phyloP scores from a whole-genome alignment of 202 grass and related monocot genomes.

The Digitaria exilis region DNA sequence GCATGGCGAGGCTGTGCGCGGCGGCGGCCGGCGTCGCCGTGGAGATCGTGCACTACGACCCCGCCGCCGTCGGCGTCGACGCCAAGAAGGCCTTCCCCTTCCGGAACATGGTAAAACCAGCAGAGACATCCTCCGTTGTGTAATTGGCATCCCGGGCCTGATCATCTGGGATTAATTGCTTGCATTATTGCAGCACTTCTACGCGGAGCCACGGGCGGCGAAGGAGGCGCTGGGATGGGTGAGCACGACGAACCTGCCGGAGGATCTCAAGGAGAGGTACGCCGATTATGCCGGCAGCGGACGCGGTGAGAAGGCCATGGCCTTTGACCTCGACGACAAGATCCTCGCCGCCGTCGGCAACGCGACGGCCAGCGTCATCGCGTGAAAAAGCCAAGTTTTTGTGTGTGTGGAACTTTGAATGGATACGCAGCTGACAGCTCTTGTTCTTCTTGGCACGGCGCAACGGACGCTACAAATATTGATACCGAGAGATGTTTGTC shows the following conservation, averaged over 20 bases:
- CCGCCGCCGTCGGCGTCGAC: conserved; percentile 67
- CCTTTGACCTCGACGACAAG: conserved; percentile 80
- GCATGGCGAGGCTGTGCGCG: conserved; percentile 73
- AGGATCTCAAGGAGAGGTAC: conserved; percentile 90
- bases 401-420: too few species aligned
- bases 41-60: conserved; percentile 75
- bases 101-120: conserved; percentile 90
- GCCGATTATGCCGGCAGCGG: conserved; percentile 71
- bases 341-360: conserved; percentile 56
- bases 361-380: conserved; percentile 9
- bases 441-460: too few species aligned
- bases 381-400: background rate
- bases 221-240: conserved; percentile 82
- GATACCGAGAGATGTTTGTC: too few species aligned
- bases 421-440: background rate
- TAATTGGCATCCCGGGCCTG: too few species aligned
- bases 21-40: conserved; percentile 46
- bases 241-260: conserved; percentile 74
- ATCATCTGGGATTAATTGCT: too few species aligned
- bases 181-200: too few species aligned
- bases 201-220: conserved; percentile 75
- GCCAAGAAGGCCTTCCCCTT: conserved; percentile 92
- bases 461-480: too few species aligned
- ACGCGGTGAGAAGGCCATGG: conserved; percentile 66
- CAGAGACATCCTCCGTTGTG: too few species aligned